Percentiles rank a stretch among this genome's conserved stretches.
phyloP scores from a whole-genome alignment of 2,329 filamentous ascomycete genomes.

The Fusarium oxysporum region DNA sequence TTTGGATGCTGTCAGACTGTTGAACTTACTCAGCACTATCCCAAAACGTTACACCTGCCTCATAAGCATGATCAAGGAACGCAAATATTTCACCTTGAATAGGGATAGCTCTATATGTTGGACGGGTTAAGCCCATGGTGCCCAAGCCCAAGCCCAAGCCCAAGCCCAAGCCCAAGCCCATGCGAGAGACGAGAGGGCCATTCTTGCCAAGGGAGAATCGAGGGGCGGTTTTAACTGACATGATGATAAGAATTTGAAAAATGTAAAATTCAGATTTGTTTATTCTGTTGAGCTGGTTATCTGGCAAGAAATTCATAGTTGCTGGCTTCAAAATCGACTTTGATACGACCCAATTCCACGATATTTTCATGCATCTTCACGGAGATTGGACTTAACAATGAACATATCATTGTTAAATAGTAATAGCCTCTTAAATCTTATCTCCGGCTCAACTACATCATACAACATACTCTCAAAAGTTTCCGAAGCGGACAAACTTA shows the following conservation, averaged over 20 bases:
- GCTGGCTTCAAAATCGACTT: not conserved
- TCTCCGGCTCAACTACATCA: not conserved
- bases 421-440: not conserved
- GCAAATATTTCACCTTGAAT: constrained; percentile 60
- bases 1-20: not conserved
- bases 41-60: constrained; percentile 61
- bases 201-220: constrained; percentile 56
- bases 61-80: constrained; percentile 60
- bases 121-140: constrained; percentile 57
- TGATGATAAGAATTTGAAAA: not conserved
- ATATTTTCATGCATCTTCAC: not conserved
- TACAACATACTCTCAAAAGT: not conserved
- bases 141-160: constrained; percentile 65
- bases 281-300: not conserved
- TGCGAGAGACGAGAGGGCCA: constrained; percentile 60
- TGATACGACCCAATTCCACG: not conserved
- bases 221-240: not conserved
- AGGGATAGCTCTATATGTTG: constrained; percentile 41
- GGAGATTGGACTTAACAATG: not conserved
- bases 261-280: not conserved
- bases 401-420: not conserved
- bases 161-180: constrained; percentile 62
- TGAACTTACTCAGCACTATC: constrained; percentile 54
- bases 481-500: not conserved
- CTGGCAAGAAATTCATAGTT: not conserved